Percentiles rank a stretch among this genome's conserved stretches.
Conservation (phyloP, 2,329 filamentous ascomycete genomes). For the Immersiporthe knoxdaviesiana region DNA sequence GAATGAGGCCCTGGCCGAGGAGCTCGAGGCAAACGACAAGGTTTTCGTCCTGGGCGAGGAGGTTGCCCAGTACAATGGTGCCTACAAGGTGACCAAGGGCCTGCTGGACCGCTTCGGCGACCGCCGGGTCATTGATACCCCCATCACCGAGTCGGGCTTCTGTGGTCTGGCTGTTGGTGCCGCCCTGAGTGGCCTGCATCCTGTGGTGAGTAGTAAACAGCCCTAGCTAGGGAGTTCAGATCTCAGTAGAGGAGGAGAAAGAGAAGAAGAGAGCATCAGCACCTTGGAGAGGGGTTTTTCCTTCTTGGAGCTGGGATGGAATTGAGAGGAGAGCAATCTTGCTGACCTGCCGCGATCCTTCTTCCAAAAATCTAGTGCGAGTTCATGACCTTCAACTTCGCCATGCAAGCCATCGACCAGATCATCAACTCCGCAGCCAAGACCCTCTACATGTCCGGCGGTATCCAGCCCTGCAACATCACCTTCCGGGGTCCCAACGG, state of each 20-base stretch:
- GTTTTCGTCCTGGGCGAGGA: constrained; percentile 97
- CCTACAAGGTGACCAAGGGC: constrained; percentile 99
- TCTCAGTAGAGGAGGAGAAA: not conserved
- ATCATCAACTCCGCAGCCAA: constrained; percentile 99
- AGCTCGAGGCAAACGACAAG: constrained; percentile 92
- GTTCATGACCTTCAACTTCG: constrained; percentile 99
- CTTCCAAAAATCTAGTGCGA: constrained; percentile 67
- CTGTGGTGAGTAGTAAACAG: constrained; percentile 70
- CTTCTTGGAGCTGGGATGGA: not conserved
- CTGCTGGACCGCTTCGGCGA: constrained; percentile 96
- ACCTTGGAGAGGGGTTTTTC: not conserved
- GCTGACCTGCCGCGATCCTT: not conserved
- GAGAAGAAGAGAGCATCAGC: not conserved
- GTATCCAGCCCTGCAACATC: constrained; percentile 99
- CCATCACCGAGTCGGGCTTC: constrained; percentile 98
- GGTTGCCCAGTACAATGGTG: constrained; percentile 99
- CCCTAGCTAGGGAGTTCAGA: no score
- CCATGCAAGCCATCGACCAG: constrained; percentile 99
- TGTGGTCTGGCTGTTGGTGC: constrained; percentile 91
- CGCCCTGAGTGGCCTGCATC: constrained; percentile 90
- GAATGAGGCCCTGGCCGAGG: constrained; percentile 97
- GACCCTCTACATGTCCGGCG: constrained; percentile 99
- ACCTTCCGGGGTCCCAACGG: constrained; percentile 99
- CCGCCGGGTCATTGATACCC: constrained; percentile 95
- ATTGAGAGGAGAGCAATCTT: not conserved